phyloP scores from a whole-genome alignment of 2,329 filamentous ascomycete species.

The Hymenoscyphus repandus region DNA sequence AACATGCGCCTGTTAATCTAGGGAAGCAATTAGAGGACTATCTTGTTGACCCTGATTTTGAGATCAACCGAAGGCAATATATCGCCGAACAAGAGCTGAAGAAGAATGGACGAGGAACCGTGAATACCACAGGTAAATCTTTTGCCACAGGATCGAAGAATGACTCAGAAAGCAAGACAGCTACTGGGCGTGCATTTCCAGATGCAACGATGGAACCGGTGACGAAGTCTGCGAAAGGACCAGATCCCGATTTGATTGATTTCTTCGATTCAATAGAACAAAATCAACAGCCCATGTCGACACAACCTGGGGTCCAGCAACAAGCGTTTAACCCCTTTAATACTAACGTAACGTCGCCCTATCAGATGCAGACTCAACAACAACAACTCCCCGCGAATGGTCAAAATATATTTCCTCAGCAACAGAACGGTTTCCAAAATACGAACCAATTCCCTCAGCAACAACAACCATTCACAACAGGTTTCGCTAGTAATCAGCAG shows the following conservation, averaged over 20 bases:
- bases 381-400: constrained; percentile 38
- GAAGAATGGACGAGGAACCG: constrained; percentile 30
- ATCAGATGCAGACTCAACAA: constrained; percentile 32
- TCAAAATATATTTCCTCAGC: constrained; percentile 37
- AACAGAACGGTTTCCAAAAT: constrained; percentile 37
- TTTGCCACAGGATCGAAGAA: constrained; percentile 37
- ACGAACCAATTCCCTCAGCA: constrained; percentile 41
- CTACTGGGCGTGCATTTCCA: constrained; percentile 26
- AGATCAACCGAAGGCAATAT: constrained; percentile 87
- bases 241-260: constrained; percentile 78
- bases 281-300: constrained; percentile 68
- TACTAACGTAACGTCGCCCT: constrained; percentile 24
- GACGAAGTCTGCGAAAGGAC: constrained; percentile 51
- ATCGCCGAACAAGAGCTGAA: constrained; percentile 79
- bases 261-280: constrained; percentile 93
- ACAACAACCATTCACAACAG: constrained; percentile 31
- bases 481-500: constrained; percentile 23
- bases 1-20: constrained; percentile 91
- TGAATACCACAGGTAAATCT: constrained; percentile 37
- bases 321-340: constrained; percentile 27
- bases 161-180: constrained; percentile 26
- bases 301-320: constrained; percentile 37
- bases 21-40: constrained; percentile 91
- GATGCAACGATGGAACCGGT: constrained; percentile 33
- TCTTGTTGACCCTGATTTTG: constrained; percentile 89